A percentile compares a stretch with the other conserved stretches of the same genome.
Conservation (phyloP, 148 eudicot genomes). For the Amaranthus hypochondriacus region DNA sequence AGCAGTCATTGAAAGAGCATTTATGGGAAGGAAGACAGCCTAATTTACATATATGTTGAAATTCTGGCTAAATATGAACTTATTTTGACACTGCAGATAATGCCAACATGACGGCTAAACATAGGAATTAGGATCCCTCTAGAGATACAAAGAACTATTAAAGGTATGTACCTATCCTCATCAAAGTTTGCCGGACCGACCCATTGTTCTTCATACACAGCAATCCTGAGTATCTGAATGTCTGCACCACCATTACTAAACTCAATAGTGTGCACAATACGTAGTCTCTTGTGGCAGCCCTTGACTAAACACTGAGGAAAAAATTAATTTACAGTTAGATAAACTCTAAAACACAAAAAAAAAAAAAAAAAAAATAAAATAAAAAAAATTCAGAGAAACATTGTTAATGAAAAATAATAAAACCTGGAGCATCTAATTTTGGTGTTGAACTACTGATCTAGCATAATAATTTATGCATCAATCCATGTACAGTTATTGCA, state of each 20-base stretch:
- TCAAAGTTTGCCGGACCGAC: slow-evolving; percentile 70
- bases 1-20: too few relatives aligned
- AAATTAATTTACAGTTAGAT: slow-evolving; percentile 14
- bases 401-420: not conserved
- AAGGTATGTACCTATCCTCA: slow-evolving; percentile 56
- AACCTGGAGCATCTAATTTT: not conserved
- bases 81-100: not conserved
- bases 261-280: slow-evolving; percentile 93
- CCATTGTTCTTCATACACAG: slow-evolving; percentile 98
- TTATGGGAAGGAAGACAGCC: too few relatives aligned
- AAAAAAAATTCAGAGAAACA: not conserved
- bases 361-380: not conserved
- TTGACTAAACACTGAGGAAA: slow-evolving; percentile 85
- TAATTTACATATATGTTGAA: not conserved
- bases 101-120: not conserved
- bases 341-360: not conserved
- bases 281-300: slow-evolving; percentile 97
- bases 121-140: not conserved
- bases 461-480: not conserved
- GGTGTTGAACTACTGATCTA: not conserved
- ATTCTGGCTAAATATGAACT: not conserved
- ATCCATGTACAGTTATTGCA: not conserved
- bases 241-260: slow-evolving; percentile 85
- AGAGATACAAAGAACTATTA: not conserved
- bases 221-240: slow-evolving; percentile 88